Base-by-base conservation (phyloP, 2,329 filamentous ascomycete genomes). In the Cordyceps farinosa region DNA sequence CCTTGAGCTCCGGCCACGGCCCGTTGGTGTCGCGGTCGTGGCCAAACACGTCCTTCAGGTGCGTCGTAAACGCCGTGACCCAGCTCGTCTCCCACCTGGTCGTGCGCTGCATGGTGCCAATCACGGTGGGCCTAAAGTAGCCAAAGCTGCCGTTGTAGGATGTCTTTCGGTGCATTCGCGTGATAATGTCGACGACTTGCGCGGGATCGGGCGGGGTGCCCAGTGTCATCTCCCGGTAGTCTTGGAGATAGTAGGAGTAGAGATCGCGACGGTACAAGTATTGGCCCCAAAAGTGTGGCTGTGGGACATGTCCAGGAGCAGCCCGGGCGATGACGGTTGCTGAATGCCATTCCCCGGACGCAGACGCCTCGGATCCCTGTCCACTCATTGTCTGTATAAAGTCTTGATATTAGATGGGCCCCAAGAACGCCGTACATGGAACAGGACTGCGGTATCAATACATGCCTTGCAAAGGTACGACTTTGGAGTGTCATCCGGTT, bases 71-170 rank as follows among this genome's bases (percentile, higher is more conserved):
- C 65, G 72, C 76, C 0, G 40, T 63, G 44, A 75, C 71, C 77
- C 77, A 78, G 55, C 66, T 75, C 5, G 71, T 67, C 27, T 74
- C 68, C 75, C 74, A 78, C 0, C 67, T 67, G 6, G 69, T 67
- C 11, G 64, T 58, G 63, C 70, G 69, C 0, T 70, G 68, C 7
- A 71, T 63, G 4, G 69, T 69, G 5, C 74, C 74, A 11, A 69
- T 67, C 53, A 67, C 74, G 1, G 74, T 76, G 5, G 67, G 67
- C 2, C 73, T 56, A 27, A 68, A 67, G 45, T 76, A 78, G 5
- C 75, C 74, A 53, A 77, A 77, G 58, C 71, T 73, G 6, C 73
- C 74, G 3, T 65, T 73, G 0, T 73, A 73, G 0, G 74, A 74
- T 29, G 51, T 57, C 53, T 64, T 67, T 34, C 65, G 64, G 54